Evolutionary conservation across 805 yeast species (phyloP).

Genomic region (Yarrowia deformans): DNA sequence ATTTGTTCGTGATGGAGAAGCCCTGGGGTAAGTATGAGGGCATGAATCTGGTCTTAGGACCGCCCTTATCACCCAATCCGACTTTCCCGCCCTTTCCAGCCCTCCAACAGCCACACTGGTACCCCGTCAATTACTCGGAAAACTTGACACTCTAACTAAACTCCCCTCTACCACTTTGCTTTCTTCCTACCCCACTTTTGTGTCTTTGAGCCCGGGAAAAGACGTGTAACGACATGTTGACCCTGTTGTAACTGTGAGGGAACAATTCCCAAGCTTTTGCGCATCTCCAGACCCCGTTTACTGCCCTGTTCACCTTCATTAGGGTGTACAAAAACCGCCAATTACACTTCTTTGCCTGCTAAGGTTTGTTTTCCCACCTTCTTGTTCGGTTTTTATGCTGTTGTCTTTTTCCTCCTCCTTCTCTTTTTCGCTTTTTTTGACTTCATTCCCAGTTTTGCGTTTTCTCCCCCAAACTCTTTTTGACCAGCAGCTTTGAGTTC

Average conservation of each 20-base stretch:
- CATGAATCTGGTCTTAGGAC: no score
- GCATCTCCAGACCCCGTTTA: no score
- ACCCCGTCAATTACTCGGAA: constrained; percentile 9
- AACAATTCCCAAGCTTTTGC: background rate
- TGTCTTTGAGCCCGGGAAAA: background rate
- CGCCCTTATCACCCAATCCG: background rate
- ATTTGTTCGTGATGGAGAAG: background rate
- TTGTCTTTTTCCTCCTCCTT: constrained; percentile 6
- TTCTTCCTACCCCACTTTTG: constrained; percentile 36
- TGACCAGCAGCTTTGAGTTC: background rate
- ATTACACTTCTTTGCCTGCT: background rate
- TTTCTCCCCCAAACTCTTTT: background rate
- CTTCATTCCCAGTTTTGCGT: background rate
- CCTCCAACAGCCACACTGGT: background rate
- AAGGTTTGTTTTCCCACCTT: constrained; percentile 14
- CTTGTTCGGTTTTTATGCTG: constrained; percentile 10
- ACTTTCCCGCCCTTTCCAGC: background rate
- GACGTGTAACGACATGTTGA: background rate
- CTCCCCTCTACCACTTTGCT: constrained; percentile 19
- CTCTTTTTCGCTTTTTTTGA: background rate
- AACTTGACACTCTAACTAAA: constrained; percentile 8
- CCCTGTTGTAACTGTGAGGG: background rate
- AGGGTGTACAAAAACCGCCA: constrained; percentile 1
- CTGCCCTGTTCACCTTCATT: background rate
- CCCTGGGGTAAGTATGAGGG: no score